phyloP scores from a whole-genome alignment of 2,329 filamentous ascomycete species.

The Coniochaeta ligniaria region DNA sequence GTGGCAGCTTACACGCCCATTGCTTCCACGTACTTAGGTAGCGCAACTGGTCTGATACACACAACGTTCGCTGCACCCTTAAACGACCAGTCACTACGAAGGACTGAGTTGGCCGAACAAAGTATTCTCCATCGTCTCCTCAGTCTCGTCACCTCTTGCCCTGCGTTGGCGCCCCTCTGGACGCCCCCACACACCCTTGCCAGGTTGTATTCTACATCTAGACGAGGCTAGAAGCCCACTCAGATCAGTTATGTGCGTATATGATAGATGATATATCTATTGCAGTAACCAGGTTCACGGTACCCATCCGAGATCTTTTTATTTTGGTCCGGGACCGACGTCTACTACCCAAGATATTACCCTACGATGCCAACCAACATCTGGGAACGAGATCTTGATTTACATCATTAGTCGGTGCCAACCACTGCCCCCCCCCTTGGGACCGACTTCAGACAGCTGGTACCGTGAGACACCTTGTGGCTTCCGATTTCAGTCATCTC shows the following conservation, averaged over 20 bases:
- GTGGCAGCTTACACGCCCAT: slow-evolving; percentile 3
- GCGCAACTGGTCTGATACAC: background rate
- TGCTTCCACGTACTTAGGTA: slow-evolving; percentile 4
- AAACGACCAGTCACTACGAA: background rate
- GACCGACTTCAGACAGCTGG: background rate
- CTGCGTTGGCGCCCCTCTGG: slow-evolving; percentile 1
- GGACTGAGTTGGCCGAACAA: background rate
- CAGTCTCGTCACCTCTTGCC: background rate
- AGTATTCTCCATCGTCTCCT: background rate
- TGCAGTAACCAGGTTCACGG: slow-evolving; percentile 1
- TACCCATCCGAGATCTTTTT: background rate
- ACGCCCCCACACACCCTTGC: background rate
- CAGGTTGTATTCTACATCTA: background rate
- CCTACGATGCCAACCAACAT: background rate
- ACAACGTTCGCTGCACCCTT: background rate
- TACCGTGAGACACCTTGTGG: background rate
- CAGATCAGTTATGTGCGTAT: background rate
- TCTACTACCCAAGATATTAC: background rate
- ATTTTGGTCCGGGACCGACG: slow-evolving; percentile 1
- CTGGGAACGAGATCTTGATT: background rate
- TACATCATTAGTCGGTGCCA: background rate
- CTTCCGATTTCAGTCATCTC: background rate
- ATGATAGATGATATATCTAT: background rate
- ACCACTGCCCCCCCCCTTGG: background rate
- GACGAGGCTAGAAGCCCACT: background rate